These are phyloP conservation scores for Corynespora cassiicola DNA, from an alignment of 2,329 filamentous ascomycete species.

Conservation along the genomic window DNA sequence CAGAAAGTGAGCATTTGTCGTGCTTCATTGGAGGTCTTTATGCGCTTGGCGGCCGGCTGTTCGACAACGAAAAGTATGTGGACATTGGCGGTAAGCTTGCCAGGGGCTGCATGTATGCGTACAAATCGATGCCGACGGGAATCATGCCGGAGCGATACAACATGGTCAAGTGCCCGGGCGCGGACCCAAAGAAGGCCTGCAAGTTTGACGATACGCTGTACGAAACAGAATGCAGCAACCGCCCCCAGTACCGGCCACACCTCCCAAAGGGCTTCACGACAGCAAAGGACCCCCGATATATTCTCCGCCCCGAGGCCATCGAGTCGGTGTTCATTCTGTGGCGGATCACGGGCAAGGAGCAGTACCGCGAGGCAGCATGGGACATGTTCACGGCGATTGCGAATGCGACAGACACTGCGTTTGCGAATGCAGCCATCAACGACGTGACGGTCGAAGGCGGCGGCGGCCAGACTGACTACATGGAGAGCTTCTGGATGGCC, in stretches of 20 bases:
- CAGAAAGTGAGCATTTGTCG: slow-evolving; percentile 62
- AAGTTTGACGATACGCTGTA: slow-evolving; percentile 60
- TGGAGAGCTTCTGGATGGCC: slow-evolving; percentile 58
- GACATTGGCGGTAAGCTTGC: slow-evolving; percentile 62
- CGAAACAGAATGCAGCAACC: slow-evolving; percentile 39
- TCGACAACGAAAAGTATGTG: slow-evolving; percentile 59
- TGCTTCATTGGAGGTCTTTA: slow-evolving; percentile 68
- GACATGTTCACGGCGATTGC: slow-evolving; percentile 53
- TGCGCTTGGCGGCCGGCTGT: slow-evolving; percentile 62
- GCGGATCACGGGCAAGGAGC: slow-evolving; percentile 60
- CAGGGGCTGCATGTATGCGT: slow-evolving; percentile 66
- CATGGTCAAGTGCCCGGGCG: slow-evolving; percentile 55
- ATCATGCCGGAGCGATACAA: slow-evolving; percentile 67
- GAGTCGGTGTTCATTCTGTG: slow-evolving; percentile 66
- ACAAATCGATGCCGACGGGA: slow-evolving; percentile 60
- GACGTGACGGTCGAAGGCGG: slow-evolving; percentile 47
- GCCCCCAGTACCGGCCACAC: slow-evolving; percentile 28
- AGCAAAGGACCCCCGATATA: slow-evolving; percentile 51
- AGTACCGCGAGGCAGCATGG: slow-evolving; percentile 51
- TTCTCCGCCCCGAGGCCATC: slow-evolving; percentile 61
- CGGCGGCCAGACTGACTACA: slow-evolving; percentile 45
- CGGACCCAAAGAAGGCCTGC: slow-evolving; percentile 43
- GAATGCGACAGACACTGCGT: slow-evolving; percentile 46
- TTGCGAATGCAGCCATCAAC: slow-evolving; percentile 52
- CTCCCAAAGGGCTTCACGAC: slow-evolving; percentile 50